Conservation (phyloP, 345 rosid species). For the Alliaria petiolata region DNA sequence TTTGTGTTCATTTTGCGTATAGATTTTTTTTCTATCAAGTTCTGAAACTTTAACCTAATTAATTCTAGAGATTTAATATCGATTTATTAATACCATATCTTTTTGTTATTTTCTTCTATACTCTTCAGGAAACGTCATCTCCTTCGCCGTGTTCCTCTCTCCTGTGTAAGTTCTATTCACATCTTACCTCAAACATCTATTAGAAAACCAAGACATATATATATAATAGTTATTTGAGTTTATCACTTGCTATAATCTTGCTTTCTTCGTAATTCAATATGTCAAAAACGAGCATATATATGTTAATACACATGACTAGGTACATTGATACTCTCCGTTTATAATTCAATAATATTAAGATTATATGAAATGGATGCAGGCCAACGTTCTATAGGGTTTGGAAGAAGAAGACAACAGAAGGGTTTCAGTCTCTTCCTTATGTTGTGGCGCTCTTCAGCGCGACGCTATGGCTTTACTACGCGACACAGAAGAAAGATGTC, state of each 20-base stretch:
- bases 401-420: constrained; percentile 74
- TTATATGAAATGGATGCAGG: constrained; percentile 29
- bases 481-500: constrained; percentile 50
- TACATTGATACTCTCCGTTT: not conserved
- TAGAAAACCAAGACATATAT: not conserved
- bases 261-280: not conserved
- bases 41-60: not conserved
- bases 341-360: not conserved
- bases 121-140: constrained; percentile 60
- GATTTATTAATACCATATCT: not conserved
- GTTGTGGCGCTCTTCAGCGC: constrained; percentile 61
- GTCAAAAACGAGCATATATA: not conserved
- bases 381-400: constrained; percentile 60
- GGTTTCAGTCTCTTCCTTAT: constrained; percentile 66
- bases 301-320: not conserved
- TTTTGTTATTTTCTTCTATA: constrained; percentile 2
- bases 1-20: not conserved
- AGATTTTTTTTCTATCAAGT: not conserved
- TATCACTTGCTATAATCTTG: not conserved
- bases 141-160: constrained; percentile 54
- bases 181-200: not conserved
- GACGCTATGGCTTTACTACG: constrained; percentile 63
- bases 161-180: constrained; percentile 53
- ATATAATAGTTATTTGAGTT: not conserved
- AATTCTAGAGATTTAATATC: not conserved